A percentile compares a stretch with the other conserved stretches of the same genome.
phyloP scores from a whole-genome alignment of 78 protist genomes.

The Cavenderia fasciculata region DNA sequence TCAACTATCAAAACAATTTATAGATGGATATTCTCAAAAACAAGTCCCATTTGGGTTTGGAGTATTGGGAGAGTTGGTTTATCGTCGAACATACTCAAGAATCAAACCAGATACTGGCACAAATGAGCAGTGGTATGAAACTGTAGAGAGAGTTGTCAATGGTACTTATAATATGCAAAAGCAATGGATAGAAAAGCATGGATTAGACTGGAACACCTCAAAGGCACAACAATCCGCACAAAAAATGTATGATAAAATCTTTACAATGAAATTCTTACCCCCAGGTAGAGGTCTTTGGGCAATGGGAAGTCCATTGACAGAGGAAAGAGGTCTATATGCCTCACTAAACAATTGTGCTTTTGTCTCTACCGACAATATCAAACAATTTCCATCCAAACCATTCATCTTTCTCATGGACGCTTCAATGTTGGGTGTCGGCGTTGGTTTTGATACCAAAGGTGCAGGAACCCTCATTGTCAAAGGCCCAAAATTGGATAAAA shows the following conservation, averaged over 20 bases:
- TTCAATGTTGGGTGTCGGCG: slow-evolving; percentile 94
- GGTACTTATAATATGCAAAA: slow-evolving; percentile 90
- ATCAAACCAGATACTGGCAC: slow-evolving; percentile 72
- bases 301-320: slow-evolving; percentile 89
- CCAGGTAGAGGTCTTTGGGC: slow-evolving; percentile 95
- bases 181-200: slow-evolving; percentile 82
- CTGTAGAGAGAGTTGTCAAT: slow-evolving; percentile 85
- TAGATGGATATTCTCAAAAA: slow-evolving; percentile 10
- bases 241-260: slow-evolving; percentile 88
- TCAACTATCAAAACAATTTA: slow-evolving; percentile 11
- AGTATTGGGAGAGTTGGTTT: slow-evolving; percentile 92
- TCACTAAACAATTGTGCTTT: slow-evolving; percentile 94
- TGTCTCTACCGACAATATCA: slow-evolving; percentile 83
- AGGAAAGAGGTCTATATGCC: slow-evolving; percentile 82
- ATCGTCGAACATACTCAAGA: slow-evolving; percentile 88
- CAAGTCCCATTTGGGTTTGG: slow-evolving; percentile 84
- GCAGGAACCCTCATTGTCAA: slow-evolving; percentile 57
- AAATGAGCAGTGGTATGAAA: slow-evolving; percentile 89
- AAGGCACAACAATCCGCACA: slow-evolving; percentile 74
- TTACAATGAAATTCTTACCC: slow-evolving; percentile 91
- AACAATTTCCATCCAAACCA: slow-evolving; percentile 78
- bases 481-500: slow-evolving; percentile 6
- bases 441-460: slow-evolving; percentile 90
- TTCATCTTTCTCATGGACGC: slow-evolving; percentile 94
- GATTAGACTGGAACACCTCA: slow-evolving; percentile 67